Conservation (phyloP, 257 asterid species). For the Thymus mandschuricus region DNA sequence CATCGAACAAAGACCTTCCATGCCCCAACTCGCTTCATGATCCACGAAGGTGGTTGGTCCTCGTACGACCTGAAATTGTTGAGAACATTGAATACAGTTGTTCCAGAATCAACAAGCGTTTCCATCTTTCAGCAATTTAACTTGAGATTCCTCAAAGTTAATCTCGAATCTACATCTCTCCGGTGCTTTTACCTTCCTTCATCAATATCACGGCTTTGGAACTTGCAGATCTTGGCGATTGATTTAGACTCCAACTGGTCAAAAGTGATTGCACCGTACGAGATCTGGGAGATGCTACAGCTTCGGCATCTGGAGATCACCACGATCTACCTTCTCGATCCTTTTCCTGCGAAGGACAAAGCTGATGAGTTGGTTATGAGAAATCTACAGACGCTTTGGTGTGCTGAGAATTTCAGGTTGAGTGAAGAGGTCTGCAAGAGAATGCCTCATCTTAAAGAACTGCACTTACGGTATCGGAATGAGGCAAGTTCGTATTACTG, state of each 20-base stretch:
- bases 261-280: background rate
- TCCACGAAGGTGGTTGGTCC: background rate
- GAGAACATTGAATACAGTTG: background rate
- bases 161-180: background rate
- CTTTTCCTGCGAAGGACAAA: background rate
- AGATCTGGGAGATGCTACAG: conserved; percentile 16
- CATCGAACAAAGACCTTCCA: background rate
- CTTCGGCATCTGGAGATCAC: background rate
- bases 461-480: background rate
- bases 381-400: background rate
- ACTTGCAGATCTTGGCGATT: background rate
- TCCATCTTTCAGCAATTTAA: background rate
- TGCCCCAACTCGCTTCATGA: background rate
- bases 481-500: background rate
- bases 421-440: conserved; percentile 1
- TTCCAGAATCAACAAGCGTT: background rate
- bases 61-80: background rate
- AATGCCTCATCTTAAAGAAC: background rate
- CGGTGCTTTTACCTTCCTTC: background rate
- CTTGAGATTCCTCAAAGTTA: background rate
- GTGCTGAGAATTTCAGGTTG: background rate
- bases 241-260: background rate
- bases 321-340: background rate
- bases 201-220: background rate
- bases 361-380: background rate